Conservation (phyloP, 352 stramenopile species). For the Phytopythium oedochilum region DNA sequence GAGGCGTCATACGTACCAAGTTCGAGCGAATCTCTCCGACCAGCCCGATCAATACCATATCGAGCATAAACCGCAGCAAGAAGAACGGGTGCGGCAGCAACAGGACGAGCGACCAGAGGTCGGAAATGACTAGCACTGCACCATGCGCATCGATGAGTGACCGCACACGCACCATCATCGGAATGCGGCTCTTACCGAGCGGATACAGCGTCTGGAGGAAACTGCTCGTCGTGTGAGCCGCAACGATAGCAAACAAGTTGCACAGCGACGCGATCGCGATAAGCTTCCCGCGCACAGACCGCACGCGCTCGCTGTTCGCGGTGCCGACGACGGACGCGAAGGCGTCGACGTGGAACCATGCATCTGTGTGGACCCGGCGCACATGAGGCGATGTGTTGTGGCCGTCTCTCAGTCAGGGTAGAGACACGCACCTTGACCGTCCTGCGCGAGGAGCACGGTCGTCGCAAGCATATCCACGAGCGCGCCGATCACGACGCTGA, state of each 20-base stretch:
- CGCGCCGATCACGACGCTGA: slow-evolving; percentile 12
- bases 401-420: neutral
- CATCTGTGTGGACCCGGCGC: slow-evolving; percentile 14
- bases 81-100: slow-evolving; percentile 60
- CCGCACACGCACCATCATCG: too few species aligned
- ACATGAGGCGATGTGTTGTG: neutral
- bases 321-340: slow-evolving; percentile 20
- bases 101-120: slow-evolving; percentile 33
- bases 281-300: slow-evolving; percentile 21
- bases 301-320: slow-evolving; percentile 22
- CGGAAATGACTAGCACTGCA: slow-evolving; percentile 23
- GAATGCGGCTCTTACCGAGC: slow-evolving; percentile 19
- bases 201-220: slow-evolving; percentile 39
- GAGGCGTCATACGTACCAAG: slow-evolving; percentile 27
- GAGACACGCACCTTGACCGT: slow-evolving; percentile 13
- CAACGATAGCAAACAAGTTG: slow-evolving; percentile 26
- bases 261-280: slow-evolving; percentile 20
- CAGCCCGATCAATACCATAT: slow-evolving; percentile 37
- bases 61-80: slow-evolving; percentile 48
- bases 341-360: slow-evolving; percentile 46
- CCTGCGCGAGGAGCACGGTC: slow-evolving; percentile 20
- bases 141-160: neutral
- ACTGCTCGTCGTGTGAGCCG: slow-evolving; percentile 17
- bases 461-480: slow-evolving; percentile 20
- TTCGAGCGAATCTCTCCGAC: slow-evolving; percentile 33